phyloP scores from a whole-genome alignment of 805 yeast genomes.

The Hanseniaspora nectarophila region DNA sequence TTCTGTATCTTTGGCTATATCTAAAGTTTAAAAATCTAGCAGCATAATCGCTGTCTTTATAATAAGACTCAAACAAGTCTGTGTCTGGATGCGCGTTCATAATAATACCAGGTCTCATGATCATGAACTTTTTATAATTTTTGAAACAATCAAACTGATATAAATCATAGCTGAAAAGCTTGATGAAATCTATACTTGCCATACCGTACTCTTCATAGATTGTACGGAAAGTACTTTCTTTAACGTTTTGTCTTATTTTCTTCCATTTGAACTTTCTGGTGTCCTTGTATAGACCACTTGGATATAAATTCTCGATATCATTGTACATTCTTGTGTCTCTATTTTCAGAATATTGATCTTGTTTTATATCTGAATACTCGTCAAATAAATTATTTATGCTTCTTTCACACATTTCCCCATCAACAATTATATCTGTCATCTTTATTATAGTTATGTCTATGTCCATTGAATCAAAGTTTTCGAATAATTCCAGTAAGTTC shows the following conservation, averaged over 20 bases:
- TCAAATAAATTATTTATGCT: constrained; percentile 1
- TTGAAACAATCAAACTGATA: constrained; percentile 5
- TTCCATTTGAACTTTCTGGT: not conserved
- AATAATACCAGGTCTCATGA: constrained; percentile 8
- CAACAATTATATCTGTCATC: constrained; percentile 5
- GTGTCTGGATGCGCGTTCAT: not conserved
- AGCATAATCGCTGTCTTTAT: not conserved
- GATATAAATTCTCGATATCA: constrained; percentile 8
- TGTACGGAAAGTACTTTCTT: not conserved
- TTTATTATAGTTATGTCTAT: constrained; percentile 3
- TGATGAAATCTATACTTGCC: constrained; percentile 10
- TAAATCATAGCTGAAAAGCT: constrained; percentile 5
- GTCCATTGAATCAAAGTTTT: not conserved
- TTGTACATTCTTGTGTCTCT: not conserved
- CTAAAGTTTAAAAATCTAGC: constrained; percentile 10
- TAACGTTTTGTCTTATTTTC: not conserved
- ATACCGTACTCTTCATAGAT: constrained; percentile 11
- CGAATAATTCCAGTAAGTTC: not conserved
- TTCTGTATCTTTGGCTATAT: constrained; percentile 8
- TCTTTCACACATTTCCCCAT: constrained; percentile 2
- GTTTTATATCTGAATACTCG: constrained; percentile 2
- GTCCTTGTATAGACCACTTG: not conserved
- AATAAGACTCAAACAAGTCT: constrained; percentile 9
- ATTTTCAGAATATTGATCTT: not conserved
- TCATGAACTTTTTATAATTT: constrained; percentile 8